Conservation (phyloP, 257 asterid genomes). For the Craterostigma plantagineum region DNA sequence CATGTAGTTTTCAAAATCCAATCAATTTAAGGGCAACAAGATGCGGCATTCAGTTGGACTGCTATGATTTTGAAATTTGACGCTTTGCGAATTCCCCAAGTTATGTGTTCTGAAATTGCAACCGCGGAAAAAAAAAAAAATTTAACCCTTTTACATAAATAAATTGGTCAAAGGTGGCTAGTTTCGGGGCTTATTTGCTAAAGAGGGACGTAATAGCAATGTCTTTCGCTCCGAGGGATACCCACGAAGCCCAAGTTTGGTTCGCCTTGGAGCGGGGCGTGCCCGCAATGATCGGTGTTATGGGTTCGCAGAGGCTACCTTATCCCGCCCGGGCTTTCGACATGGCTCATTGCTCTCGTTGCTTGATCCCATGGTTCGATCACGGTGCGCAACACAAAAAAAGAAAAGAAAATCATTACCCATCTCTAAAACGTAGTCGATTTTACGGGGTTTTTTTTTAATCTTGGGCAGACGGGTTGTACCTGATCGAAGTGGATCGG, state of each 20-base stretch:
- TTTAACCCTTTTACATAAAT: too few species aligned
- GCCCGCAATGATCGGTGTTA: constrained; percentile 81
- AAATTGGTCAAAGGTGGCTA: constrained; percentile 46
- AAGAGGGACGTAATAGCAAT: constrained; percentile 72
- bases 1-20: too few species aligned
- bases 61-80: too few species aligned
- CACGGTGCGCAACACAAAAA: too few species aligned
- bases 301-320: constrained; percentile 68
- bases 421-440: background rate
- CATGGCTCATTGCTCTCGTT: constrained; percentile 96
- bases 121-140: too few species aligned
- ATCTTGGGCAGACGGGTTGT: constrained; percentile 50
- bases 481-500: constrained; percentile 81
- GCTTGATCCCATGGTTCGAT: constrained; percentile 67
- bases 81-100: too few species aligned
- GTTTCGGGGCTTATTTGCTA: constrained; percentile 83
- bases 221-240: constrained; percentile 97
- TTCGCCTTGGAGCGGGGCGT: constrained; percentile 91
- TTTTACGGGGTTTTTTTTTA: background rate
- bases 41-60: too few species aligned
- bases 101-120: too few species aligned
- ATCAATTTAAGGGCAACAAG: too few species aligned
- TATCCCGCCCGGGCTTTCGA: constrained; percentile 94
- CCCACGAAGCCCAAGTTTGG: constrained; percentile 98
- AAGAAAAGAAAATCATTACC: too few species aligned